These are phyloP conservation scores for Pyricularia sp. DNA, from an alignment of 2,329 filamentous ascomycete genomes.

Conservation along the genomic window DNA sequence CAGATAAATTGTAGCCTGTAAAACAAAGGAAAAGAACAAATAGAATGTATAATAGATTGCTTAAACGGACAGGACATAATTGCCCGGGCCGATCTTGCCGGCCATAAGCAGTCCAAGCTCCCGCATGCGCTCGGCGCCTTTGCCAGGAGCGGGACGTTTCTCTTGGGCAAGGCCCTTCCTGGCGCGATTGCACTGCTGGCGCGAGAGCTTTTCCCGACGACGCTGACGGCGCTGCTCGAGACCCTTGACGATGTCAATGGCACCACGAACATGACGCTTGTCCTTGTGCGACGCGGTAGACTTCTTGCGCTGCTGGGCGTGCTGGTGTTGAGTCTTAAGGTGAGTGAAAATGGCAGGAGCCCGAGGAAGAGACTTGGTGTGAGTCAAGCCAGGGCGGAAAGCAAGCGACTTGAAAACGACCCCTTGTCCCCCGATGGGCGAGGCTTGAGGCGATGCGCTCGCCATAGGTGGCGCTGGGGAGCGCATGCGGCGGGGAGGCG, in stretches of 20 bases:
- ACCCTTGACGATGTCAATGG: constrained; percentile 95
- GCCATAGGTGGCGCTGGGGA: constrained; percentile 60
- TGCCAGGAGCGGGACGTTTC: constrained; percentile 67
- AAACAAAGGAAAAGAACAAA: constrained; percentile 3
- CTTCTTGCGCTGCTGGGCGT: constrained; percentile 11
- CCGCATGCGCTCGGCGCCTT: constrained; percentile 87
- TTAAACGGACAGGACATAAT: constrained; percentile 69
- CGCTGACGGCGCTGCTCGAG: constrained; percentile 90
- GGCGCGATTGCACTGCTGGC: constrained; percentile 79
- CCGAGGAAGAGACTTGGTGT: constrained; percentile 81
- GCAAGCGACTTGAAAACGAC: constrained; percentile 35
- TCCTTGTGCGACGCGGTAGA: constrained; percentile 23
- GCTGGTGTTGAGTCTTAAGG: constrained; percentile 24
- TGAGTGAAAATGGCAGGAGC: constrained; percentile 61
- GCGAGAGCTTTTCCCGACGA: constrained; percentile 83
- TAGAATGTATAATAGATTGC: constrained; percentile 10
- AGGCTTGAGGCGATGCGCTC: constrained; percentile 37
- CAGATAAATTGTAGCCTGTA: neutral
- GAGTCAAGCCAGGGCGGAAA: constrained; percentile 53
- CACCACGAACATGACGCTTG: constrained; percentile 70
- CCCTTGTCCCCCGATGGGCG: constrained; percentile 30
- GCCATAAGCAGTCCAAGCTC: constrained; percentile 85
- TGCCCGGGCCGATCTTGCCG: constrained; percentile 64
- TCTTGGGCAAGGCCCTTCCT: constrained; percentile 55
- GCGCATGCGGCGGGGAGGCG: constrained; percentile 53